Evolutionary conservation across 352 stramenopile species (phyloP), one percentile per base, ranked within the genome.

Genomic region (Phytophthora multivora): DNA sequence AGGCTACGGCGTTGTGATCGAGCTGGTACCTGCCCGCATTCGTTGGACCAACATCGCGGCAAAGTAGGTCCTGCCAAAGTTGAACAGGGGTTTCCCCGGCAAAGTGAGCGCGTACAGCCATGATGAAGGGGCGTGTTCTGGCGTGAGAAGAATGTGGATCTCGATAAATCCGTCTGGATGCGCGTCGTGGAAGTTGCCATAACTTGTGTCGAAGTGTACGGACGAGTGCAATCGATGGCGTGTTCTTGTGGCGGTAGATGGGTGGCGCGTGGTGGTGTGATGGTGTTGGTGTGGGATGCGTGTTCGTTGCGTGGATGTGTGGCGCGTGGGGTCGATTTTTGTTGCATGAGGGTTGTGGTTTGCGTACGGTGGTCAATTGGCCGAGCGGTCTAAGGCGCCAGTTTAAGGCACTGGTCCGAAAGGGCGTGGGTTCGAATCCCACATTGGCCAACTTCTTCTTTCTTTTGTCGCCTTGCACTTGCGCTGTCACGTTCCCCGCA

Each of bases 361-460:
- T 33, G 26, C 26, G 46, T 40, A 52, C 30, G 26, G 46, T 52
- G 46, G 46, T 52, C 46, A 52, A 52, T 49, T 46, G 39, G 39
- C 39, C 16, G 39, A 46, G 39, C 39, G 39, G 39, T 46, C 39
- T 46, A 46, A 50, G 46, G 46, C 46, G 46, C 46, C 46, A 52
- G 46, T 52, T 52, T 52, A 52, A 52, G 46, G 46, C 46, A 52
- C 46, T 52, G 46, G 46, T 52, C 46, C 45, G 23, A 57, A 41
- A 52, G 26, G 47, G 47, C 47, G 45, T 63, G 55, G 38, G 45
- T 56, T 63, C 47, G 55, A 51, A 51, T 59, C 51, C 39, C 41
- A 50, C 51, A 59, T 59, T 46, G 30, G 28, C 23, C 33, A 55
- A 51, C 40, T 30, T 54, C 18, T 55, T 55, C 48, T 55, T 55